A percentile compares a stretch with the other conserved stretches of the same genome.
Conservation (phyloP, 202 grass and related monocot species). For the Tripidium arundinaceum region DNA sequence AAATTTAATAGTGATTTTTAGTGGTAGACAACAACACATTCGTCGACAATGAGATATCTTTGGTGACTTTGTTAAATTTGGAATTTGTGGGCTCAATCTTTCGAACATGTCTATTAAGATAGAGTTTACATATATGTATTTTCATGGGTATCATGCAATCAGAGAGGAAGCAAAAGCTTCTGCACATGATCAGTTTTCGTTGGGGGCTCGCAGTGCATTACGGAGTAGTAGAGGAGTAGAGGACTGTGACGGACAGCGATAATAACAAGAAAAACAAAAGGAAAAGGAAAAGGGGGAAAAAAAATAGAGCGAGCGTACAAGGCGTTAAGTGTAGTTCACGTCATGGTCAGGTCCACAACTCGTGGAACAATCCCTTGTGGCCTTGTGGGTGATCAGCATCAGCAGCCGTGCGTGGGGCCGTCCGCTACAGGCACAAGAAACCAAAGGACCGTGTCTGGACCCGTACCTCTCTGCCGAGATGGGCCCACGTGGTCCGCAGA, state of each 20-base stretch:
- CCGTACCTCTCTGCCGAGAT: constrained; percentile 15
- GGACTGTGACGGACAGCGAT: background rate
- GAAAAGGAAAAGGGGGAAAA: rapidly evolving
- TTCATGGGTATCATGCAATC: no score
- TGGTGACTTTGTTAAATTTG: no score
- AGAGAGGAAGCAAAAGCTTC: no score
- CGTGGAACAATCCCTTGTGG: constrained; percentile 48
- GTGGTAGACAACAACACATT: no score
- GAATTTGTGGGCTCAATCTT: no score
- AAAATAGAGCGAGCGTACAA: background rate
- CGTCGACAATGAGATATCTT: no score
- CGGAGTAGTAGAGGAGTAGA: no score
- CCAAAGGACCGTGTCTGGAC: constrained; percentile 26
- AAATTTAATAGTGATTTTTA: no score
- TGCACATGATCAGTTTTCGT: background rate
- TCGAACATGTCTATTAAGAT: no score
- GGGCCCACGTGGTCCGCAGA: background rate
- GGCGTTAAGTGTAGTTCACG: background rate
- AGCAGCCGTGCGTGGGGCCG: constrained; percentile 19
- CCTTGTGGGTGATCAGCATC: constrained; percentile 43
- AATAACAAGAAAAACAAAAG: no score
- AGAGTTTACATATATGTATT: no score
- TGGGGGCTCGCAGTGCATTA: background rate
- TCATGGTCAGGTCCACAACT: constrained; percentile 25
- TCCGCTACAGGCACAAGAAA: constrained; percentile 13